These are phyloP conservation scores for Xylaria arbuscula DNA, from an alignment of 2,329 filamentous ascomycete genomes.

Conservation along the genomic window DNA sequence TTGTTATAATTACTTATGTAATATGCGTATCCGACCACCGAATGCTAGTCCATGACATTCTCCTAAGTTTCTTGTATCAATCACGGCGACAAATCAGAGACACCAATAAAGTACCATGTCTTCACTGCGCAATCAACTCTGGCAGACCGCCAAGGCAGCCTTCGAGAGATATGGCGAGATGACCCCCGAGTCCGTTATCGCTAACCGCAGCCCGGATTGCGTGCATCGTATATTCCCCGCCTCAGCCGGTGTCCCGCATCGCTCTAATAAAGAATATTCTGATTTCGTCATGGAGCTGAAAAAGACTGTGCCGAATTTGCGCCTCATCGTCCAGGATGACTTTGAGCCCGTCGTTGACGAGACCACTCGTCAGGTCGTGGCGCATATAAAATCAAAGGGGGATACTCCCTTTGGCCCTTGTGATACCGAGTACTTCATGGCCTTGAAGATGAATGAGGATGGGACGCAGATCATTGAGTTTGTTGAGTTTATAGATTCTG, in stretches of 20 bases:
- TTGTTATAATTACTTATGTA: too few relatives aligned
- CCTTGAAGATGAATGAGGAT: conserved; percentile 30
- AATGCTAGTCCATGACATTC: too few relatives aligned
- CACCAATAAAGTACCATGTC: conserved; percentile 7
- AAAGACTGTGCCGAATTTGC: conserved; percentile 25
- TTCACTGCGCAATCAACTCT: conserved; percentile 25
- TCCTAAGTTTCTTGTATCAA: too few relatives aligned
- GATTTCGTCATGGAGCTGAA: conserved; percentile 34
- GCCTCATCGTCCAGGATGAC: conserved; percentile 26
- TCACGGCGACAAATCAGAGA: neutral
- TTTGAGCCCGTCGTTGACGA: conserved; percentile 30
- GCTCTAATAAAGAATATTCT: conserved; percentile 29
- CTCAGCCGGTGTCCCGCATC: conserved; percentile 19
- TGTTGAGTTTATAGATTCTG: conserved; percentile 30
- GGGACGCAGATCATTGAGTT: conserved; percentile 29
- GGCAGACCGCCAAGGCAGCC: conserved; percentile 27
- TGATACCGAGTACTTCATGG: conserved; percentile 30
- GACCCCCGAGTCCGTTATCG: conserved; percentile 29
- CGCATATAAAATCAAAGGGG: conserved; percentile 24
- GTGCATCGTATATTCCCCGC: conserved; percentile 29
- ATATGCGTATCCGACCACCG: too few relatives aligned
- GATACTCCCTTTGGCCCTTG: conserved; percentile 23
- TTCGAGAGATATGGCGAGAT: conserved; percentile 29
- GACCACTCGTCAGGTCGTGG: conserved; percentile 20
- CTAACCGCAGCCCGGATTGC: conserved; percentile 28